Conservation (phyloP, 1,284 basidiomycete genomes). For the Schizophyllum amplum region DNA sequence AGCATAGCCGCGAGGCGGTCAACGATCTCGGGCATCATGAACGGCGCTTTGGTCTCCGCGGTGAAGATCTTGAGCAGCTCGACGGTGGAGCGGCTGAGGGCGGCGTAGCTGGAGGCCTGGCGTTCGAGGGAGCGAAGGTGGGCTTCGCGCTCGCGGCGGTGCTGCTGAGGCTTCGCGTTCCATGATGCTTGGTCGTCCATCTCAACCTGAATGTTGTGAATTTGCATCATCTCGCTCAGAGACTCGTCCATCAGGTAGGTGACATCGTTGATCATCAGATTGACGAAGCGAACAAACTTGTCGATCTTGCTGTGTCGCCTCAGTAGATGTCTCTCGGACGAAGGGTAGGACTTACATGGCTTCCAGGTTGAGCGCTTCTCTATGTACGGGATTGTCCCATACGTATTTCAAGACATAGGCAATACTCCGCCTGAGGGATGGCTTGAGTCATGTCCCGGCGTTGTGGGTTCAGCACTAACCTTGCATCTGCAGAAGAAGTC, state of each 20-base stretch:
- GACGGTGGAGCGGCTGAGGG: constrained; percentile 83
- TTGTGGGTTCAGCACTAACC: no score
- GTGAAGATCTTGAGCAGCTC: constrained; percentile 90
- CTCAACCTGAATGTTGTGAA: constrained; percentile 79
- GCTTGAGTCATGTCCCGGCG: no score
- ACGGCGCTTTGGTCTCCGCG: constrained; percentile 84
- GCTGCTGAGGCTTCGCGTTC: constrained; percentile 55
- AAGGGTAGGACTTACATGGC: constrained; percentile 47
- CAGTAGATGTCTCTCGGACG: constrained; percentile 1
- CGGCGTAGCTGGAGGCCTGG: constrained; percentile 80
- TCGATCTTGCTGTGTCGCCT: constrained; percentile 84
- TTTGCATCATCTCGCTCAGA: constrained; percentile 81
- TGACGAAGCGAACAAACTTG: constrained; percentile 92
- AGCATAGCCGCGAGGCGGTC: constrained; percentile 95
- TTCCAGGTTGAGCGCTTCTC: constrained; percentile 75
- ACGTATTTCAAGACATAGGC: constrained; percentile 79
- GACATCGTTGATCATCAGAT: constrained; percentile 98
- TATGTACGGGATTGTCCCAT: constrained; percentile 84
- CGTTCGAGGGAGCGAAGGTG: constrained; percentile 75
- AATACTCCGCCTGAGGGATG: constrained; percentile 64
- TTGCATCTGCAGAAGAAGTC: constrained; percentile 39
- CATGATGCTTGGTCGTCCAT: constrained; percentile 73
- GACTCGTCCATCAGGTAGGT: constrained; percentile 98
- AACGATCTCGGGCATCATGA: constrained; percentile 96
- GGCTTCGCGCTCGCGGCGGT: constrained; percentile 82